Evolutionary conservation across 306 rosid genomes (phyloP), one percentile per base, ranked within the genome.

Genomic region (Cercis canadensis): DNA sequence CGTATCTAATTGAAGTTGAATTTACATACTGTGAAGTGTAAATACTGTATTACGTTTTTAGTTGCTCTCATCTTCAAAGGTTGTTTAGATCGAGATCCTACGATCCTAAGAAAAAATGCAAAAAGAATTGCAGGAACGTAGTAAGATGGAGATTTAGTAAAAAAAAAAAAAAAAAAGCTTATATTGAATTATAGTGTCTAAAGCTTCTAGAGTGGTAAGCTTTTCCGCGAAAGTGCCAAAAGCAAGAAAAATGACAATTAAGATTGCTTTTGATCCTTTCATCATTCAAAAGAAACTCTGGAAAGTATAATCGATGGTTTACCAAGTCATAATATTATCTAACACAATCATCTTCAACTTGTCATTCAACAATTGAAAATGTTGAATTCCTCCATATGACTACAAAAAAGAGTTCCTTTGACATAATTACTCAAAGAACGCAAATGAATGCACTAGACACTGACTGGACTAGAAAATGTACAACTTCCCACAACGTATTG

Each of bases 301-400:
- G 70, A 74, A 75, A 70, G 53, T 75, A 51, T 31, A 75, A 60
- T 37, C 70, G 59, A 60, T 37, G 70, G 59, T 71, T 78, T 74
- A 75, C 79, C 68, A 65, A 70, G 83, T 78, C 87, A 36, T 17
- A 34, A 2, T 63, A 3, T 63, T 13, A 49, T 63, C 57, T 40
- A 64, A 56, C 56, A 65, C 62, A 61, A 74, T 69, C 12, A 71
- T 60, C 51, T 18, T 59, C 3, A 78, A 66, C 84, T 43, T 78
- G 75, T 62, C 58, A 32, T 72, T 75, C 78, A 82, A 78, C 75
- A 31, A 68, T 54, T 24, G 3, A 54, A 59, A 39, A 15, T 31
- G 75, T 75, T 82, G 81, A 66, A 75, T 74, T 82, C 65, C 59
- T 65, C 49, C 14, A 5, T 34, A 0, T 37, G 44, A 65, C 37